phyloP scores from a whole-genome alignment of 2,329 filamentous ascomycete species.

The Aspergillus melleus region DNA sequence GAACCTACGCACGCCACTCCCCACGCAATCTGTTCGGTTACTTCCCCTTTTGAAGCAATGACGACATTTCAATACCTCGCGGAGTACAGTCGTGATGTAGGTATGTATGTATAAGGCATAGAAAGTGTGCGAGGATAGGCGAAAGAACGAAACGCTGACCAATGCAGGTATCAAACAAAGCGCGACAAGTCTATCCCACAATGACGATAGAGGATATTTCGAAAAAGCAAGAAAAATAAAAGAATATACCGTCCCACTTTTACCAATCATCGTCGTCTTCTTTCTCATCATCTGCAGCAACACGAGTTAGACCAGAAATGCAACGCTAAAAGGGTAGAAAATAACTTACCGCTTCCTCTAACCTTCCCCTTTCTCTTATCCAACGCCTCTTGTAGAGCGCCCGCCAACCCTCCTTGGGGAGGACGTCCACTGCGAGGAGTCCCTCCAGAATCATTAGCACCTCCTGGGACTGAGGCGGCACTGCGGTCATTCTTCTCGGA shows the following conservation, averaged over 20 bases:
- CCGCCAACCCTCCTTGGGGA: constrained; percentile 67
- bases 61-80: background rate
- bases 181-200: constrained; percentile 11
- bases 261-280: constrained; percentile 50
- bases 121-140: background rate
- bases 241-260: constrained; percentile 11
- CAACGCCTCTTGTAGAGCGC: constrained; percentile 75
- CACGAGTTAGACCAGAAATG: constrained; percentile 23
- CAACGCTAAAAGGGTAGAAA: background rate
- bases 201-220: background rate
- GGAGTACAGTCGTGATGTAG: background rate
- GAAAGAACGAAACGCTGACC: constrained; percentile 6
- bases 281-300: constrained; percentile 46
- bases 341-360: constrained; percentile 82
- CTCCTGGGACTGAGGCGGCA: constrained; percentile 44
- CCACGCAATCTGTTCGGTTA: background rate
- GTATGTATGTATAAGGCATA: constrained; percentile 6
- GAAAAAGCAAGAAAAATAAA: background rate
- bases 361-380: constrained; percentile 90
- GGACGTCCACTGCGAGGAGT: constrained; percentile 54
- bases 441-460: constrained; percentile 61
- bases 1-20: background rate
- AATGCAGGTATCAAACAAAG: constrained; percentile 20
- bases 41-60: background rate
- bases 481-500: constrained; percentile 50